phyloP scores from a whole-genome alignment of 106 monocot species.

The Platanthera zijinensis region DNA sequence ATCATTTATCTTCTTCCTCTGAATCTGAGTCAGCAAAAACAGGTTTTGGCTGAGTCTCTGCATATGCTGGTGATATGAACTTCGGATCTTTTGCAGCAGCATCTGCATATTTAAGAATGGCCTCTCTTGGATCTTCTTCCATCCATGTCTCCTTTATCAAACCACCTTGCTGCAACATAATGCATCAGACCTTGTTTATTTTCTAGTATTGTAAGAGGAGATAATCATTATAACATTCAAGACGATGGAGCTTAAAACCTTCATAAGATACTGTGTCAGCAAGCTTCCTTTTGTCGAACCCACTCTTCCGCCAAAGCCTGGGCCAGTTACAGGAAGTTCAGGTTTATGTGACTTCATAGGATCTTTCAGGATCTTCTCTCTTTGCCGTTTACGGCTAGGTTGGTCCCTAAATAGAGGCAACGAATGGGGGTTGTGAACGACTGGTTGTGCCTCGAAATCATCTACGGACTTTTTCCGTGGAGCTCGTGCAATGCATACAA shows the following conservation, averaged over 20 bases:
- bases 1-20: slow-evolving; percentile 64
- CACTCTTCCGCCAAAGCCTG: slow-evolving; percentile 91
- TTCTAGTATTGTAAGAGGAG: neutral
- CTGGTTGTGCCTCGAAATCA: slow-evolving; percentile 73
- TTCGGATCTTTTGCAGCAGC: slow-evolving; percentile 78
- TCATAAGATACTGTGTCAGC: slow-evolving; percentile 89
- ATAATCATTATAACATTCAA: neutral
- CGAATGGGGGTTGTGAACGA: slow-evolving; percentile 95
- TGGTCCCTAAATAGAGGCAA: slow-evolving; percentile 90
- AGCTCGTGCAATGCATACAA: slow-evolving; percentile 91
- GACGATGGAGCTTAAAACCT: slow-evolving; percentile 29
- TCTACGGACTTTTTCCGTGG: slow-evolving; percentile 81
- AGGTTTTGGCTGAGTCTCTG: slow-evolving; percentile 78
- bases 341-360: slow-evolving; percentile 92
- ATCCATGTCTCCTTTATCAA: slow-evolving; percentile 96
- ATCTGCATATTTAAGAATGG: slow-evolving; percentile 93
- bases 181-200: neutral
- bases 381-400: slow-evolving; percentile 84
- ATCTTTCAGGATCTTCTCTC: slow-evolving; percentile 87
- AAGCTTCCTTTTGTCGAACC: slow-evolving; percentile 94
- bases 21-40: slow-evolving; percentile 88
- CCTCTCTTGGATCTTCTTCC: slow-evolving; percentile 98
- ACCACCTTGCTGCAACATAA: slow-evolving; percentile 79
- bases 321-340: slow-evolving; percentile 77
- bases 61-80: slow-evolving; percentile 92